Evolutionary conservation across 768 basidiomycete species (phyloP).

Genomic region (Pisolithus sp.): DNA sequence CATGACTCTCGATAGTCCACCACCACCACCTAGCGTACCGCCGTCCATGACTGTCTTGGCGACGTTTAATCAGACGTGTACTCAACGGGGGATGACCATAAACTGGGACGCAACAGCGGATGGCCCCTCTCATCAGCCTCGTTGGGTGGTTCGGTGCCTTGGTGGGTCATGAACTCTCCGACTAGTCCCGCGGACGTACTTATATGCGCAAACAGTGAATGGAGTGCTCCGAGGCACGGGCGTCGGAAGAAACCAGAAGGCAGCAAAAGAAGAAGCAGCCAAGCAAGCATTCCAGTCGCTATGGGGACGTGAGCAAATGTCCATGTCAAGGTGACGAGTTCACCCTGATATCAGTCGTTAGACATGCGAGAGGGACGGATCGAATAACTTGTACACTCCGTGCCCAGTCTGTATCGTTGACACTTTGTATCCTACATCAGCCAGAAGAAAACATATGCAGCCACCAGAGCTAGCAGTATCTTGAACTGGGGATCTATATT

Average conservation of each 20-base stretch:
- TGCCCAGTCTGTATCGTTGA: neutral
- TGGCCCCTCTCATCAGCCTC: constrained; percentile 50
- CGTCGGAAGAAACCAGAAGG: constrained; percentile 51
- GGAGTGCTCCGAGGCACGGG: constrained; percentile 44
- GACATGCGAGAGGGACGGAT: neutral
- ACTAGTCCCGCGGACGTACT: neutral
- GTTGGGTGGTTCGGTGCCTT: constrained; percentile 49
- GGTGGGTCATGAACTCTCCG: constrained; percentile 30
- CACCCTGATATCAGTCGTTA: neutral
- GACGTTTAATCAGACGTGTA: constrained; percentile 47
- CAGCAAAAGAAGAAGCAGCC: constrained; percentile 67
- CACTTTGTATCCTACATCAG: constrained; percentile 21
- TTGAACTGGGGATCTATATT: constrained; percentile 65
- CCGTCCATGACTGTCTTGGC: constrained; percentile 36
- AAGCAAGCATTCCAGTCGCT: constrained; percentile 46
- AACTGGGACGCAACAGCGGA: constrained; percentile 41
- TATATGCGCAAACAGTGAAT: constrained; percentile 37
- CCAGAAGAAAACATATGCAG: constrained; percentile 56
- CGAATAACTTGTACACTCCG: neutral
- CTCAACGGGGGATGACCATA: constrained; percentile 39
- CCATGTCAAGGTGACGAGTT: neutral
- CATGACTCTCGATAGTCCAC: constrained; percentile 8
- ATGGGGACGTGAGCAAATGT: constrained; percentile 36
- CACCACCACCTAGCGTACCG: constrained; percentile 10
- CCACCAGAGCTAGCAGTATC: constrained; percentile 55